Conservation (phyloP, 1,284 basidiomycete genomes). For the Vanrija pseudolonga region DNA sequence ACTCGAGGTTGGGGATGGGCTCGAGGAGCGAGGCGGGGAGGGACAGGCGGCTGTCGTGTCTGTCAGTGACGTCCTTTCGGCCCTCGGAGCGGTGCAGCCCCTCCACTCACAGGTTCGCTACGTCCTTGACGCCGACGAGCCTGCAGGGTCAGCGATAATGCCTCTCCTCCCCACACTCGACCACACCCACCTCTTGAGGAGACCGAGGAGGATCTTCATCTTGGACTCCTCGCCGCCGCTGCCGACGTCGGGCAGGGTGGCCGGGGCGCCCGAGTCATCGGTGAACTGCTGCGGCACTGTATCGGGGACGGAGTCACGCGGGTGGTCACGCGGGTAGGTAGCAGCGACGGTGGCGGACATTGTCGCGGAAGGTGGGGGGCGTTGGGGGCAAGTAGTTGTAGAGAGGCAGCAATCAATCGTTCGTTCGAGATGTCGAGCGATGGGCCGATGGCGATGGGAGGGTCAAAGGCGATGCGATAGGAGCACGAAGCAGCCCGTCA, state of each 20-base stretch:
- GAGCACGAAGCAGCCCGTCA: too few relatives aligned
- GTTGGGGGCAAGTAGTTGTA: background rate
- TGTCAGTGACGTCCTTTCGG: background rate
- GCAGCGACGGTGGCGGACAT: background rate
- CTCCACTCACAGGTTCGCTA: conserved; percentile 73
- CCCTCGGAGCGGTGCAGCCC: background rate
- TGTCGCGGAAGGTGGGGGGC: background rate
- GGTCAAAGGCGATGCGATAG: too few relatives aligned
- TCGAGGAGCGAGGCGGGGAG: conserved; percentile 84
- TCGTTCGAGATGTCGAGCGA: background rate
- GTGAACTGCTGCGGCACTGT: conserved; percentile 32
- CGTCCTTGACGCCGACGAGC: conserved; percentile 70
- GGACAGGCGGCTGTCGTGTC: conserved; percentile 67
- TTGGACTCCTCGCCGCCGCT: conserved; percentile 79
- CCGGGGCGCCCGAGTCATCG: conserved; percentile 51
- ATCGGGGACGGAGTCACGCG: background rate
- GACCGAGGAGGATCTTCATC: conserved; percentile 81
- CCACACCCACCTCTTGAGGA: conserved; percentile 73
- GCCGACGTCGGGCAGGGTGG: conserved; percentile 66
- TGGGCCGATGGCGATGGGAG: background rate
- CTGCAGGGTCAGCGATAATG: conserved; percentile 19
- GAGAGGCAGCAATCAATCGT: too few relatives aligned
- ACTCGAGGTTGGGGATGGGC: conserved; percentile 89
- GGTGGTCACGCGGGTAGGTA: too few relatives aligned
- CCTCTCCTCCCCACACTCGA: background rate